Percentiles rank a stretch among this genome's conserved stretches.
phyloP scores from a whole-genome alignment of 1,284 basidiomycete genomes.

The Takashimella tepidaria region DNA sequence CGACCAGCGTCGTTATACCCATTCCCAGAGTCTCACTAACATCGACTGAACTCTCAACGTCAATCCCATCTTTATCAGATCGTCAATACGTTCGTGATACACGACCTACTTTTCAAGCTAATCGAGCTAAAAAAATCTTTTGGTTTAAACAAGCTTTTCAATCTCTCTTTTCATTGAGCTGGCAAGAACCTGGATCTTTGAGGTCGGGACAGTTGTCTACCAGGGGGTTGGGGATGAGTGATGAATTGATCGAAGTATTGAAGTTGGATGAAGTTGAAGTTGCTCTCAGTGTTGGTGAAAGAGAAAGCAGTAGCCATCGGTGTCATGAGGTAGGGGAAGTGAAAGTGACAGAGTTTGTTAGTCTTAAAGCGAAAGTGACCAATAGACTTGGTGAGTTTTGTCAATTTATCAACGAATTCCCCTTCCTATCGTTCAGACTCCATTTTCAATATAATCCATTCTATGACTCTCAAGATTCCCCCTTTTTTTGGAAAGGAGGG shows the following conservation, averaged over 20 bases:
- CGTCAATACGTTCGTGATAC: conserved; percentile 89
- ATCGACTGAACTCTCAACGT: conserved; percentile 55
- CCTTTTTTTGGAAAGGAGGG: no score
- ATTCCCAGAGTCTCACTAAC: conserved; percentile 63
- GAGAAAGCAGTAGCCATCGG: no score
- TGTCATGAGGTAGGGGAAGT: conserved; percentile 46
- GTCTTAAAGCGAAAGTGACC: conserved; percentile 49
- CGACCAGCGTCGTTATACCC: conserved; percentile 73
- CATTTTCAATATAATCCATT: no score
- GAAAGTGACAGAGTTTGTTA: conserved; percentile 55
- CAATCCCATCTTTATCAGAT: conserved; percentile 77
- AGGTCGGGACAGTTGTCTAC: conserved; percentile 70
- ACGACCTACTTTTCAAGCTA: conserved; percentile 56
- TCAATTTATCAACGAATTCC: neutral
- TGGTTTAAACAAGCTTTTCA: conserved; percentile 90
- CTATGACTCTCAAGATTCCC: no score
- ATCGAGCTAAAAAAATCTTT: conserved; percentile 68
- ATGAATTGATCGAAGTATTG: conserved; percentile 68
- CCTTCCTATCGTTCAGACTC: neutral
- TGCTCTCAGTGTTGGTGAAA: conserved; percentile 36
- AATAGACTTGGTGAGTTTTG: conserved; percentile 53
- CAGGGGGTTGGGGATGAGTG: conserved; percentile 66
- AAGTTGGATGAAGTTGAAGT: conserved; percentile 62
- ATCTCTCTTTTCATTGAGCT: conserved; percentile 60
- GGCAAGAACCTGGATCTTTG: conserved; percentile 78